Evolutionary conservation across 768 basidiomycete species (phyloP).

Genomic region (Xanthoconium purpureum): DNA sequence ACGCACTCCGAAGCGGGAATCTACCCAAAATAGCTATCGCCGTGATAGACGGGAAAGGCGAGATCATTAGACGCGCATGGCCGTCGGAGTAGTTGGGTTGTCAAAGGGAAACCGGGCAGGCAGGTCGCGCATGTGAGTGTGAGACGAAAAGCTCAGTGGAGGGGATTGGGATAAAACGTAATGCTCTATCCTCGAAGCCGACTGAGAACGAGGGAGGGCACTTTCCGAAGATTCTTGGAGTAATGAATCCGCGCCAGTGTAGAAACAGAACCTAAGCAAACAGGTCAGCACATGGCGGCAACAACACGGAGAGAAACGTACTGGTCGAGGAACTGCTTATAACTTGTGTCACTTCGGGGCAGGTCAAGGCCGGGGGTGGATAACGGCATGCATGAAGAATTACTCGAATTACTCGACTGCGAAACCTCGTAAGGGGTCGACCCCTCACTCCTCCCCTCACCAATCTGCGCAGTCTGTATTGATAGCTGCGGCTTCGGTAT

Average conservation of each 20-base stretch:
- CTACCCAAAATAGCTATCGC: background rate
- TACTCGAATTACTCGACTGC: conserved; percentile 42
- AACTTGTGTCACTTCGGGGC: conserved; percentile 38
- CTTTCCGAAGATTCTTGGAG: conserved; percentile 27
- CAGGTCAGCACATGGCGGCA: background rate
- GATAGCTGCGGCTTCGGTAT: conserved; percentile 11
- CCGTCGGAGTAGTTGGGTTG: conserved; percentile 28
- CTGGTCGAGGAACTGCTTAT: conserved; percentile 64
- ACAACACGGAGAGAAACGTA: conserved; percentile 32
- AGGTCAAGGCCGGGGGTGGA: conserved; percentile 39
- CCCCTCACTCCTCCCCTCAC: conserved; percentile 30
- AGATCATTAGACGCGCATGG: conserved; percentile 13
- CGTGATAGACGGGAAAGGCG: background rate
- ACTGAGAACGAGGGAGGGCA: conserved; percentile 40
- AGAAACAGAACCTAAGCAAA: conserved; percentile 70
- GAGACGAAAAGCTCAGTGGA: conserved; percentile 25
- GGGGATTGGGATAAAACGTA: conserved; percentile 39
- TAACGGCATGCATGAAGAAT: conserved; percentile 43
- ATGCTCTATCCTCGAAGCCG: conserved; percentile 55
- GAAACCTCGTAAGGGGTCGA: conserved; percentile 49
- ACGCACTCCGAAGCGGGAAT: background rate
- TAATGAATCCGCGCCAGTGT: conserved; percentile 54
- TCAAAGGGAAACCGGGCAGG: conserved; percentile 26
- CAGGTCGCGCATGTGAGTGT: conserved; percentile 16
- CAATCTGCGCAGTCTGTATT: conserved; percentile 7